Evolutionary conservation across 2,329 filamentous ascomycete species (phyloP), one percentile per base, ranked within the genome.

Genomic region (Aspergillus ochraceoroseus): DNA sequence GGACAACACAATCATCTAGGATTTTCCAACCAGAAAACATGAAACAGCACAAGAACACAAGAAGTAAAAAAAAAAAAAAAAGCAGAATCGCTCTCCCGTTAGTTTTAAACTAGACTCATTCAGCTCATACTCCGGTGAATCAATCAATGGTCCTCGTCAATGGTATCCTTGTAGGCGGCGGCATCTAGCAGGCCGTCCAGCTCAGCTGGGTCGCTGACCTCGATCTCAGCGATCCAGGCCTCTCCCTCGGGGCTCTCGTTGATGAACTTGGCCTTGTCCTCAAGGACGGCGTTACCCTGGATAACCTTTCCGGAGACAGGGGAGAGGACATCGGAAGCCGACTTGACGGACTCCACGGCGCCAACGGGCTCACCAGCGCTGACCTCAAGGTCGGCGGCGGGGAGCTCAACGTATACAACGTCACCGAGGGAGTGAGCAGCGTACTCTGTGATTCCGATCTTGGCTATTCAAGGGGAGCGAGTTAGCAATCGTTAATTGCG

Each of bases 261-360:
- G 71, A 98, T 88, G 41, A 77, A 82, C 45, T 78, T 78, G 14
- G 92, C 90, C 72, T 85, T 89, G 66, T 92, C 83, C 66, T 94
- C 85, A 47, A 98, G 76, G 45, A 73, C 61, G 7, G 62, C 60
- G 72, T 98, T 98, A 57, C 82, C 74, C 59, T 83, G 78, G 25
- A 79, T 75, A 46, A 98, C 79, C 54, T 72, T 84, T 61, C 90
- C 90, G 37, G 76, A 71, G 52, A 95, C 77, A 12, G 92, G 92
- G 9, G 87, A 82, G 71, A 95, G 84, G 73, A 98, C 95, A 65
- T 98, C 92, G 49, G 87, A 90, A n/a, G 92, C 92, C 48, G 85
- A 92, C 76, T 98, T 98, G 67, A 98, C 92, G 2, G 88, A 95
- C 74, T 98, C 92, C 56, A 98, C 90, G 46, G 90, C 88, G 53